Evolutionary conservation across 495 filamentous ascomycete genomes (phyloP).

Genomic region (Apiosordaria backusii): DNA sequence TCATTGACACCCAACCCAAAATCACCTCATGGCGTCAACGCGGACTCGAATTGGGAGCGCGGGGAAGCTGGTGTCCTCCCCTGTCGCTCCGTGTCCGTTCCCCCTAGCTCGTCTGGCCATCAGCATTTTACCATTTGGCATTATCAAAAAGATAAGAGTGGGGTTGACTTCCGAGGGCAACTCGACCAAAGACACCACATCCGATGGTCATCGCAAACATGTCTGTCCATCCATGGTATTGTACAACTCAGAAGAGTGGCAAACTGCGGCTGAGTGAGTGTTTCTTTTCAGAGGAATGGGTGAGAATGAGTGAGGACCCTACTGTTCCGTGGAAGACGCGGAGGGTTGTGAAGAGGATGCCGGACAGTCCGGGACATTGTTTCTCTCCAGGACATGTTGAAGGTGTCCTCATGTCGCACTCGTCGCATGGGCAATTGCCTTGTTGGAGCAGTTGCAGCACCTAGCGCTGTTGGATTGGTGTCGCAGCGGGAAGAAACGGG

Average conservation of each 20-base stretch:
- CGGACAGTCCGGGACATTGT: background rate
- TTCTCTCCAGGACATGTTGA: too few species aligned
- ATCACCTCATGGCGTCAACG: slow-evolving; percentile 10
- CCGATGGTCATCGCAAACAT: too few species aligned
- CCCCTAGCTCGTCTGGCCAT: background rate
- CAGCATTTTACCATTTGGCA: background rate
- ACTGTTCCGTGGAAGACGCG: background rate
- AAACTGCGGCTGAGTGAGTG: background rate
- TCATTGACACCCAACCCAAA: slow-evolving; percentile 11
- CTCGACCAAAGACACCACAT: too few species aligned
- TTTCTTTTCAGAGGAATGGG: too few species aligned
- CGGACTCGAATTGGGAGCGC: background rate
- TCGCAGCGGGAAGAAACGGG: slow-evolving; percentile 20
- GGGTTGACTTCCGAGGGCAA: background rate
- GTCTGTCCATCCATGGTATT: too few species aligned
- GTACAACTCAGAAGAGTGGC: background rate
- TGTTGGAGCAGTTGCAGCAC: background rate
- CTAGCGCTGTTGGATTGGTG: background rate
- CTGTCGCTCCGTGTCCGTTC: background rate
- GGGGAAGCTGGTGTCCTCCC: background rate
- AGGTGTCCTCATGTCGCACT: too few species aligned
- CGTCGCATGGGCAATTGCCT: slow-evolving; percentile 6
- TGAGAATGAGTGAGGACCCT: background rate
- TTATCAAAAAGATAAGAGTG: slow-evolving; percentile 2
- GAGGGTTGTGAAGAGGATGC: background rate